Evolutionary conservation across 2,329 filamentous ascomycete genomes (phyloP).

Genomic region (Apiospora phragmitis): DNA sequence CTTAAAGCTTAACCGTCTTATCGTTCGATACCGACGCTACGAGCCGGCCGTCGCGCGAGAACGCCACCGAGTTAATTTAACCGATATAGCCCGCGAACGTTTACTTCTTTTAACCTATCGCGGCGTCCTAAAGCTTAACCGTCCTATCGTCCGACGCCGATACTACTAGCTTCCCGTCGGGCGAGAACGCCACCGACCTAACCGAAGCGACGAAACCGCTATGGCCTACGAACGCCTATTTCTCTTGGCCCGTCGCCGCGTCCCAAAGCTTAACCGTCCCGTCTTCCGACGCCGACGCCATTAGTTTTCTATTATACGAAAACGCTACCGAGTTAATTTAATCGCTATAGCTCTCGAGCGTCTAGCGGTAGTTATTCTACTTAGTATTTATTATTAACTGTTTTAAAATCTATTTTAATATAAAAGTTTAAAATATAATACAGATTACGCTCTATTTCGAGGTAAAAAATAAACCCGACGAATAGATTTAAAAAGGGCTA

Average conservation of each 20-base stretch:
- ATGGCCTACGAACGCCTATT: no score
- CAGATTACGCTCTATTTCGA: constrained; percentile 29
- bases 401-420: constrained; percentile 20
- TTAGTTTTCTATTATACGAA: not conserved
- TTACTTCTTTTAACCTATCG: not conserved
- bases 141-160: no score
- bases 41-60: no score
- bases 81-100: not conserved
- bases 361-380: constrained; percentile 17
- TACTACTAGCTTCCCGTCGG: not conserved
- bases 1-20: constrained; percentile 14
- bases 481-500: constrained; percentile 34
- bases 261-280: constrained; percentile 17
- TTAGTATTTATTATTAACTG: constrained; percentile 15
- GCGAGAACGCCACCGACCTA: not conserved
- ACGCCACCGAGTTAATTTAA: constrained; percentile 4
- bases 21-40: constrained; percentile 13
- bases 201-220: no score
- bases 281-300: constrained; percentile 19
- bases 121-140: not conserved
- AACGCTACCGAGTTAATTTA: not conserved
- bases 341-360: not conserved
- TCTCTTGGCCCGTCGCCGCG: no score
- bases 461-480: constrained; percentile 31
- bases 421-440: constrained; percentile 17